Evolutionary conservation across 2,329 filamentous ascomycete genomes (phyloP), one percentile per base, ranked within the genome.

Genomic region (Colletotrichum theobromicola): DNA sequence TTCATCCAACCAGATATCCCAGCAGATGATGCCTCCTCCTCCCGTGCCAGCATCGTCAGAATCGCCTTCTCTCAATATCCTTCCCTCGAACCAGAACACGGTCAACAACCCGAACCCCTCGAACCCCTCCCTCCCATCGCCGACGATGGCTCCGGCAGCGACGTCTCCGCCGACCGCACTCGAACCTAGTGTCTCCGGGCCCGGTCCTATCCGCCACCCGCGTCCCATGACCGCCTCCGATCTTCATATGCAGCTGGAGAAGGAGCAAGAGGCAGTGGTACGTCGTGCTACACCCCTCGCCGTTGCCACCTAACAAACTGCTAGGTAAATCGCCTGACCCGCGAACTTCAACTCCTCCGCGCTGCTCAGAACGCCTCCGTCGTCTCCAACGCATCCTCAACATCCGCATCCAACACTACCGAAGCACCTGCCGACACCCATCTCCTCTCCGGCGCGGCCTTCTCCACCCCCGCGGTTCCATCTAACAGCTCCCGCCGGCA

Each of bases 191-290:
- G 88, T 87, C 32, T 81, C 86, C 35, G 92, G 91, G 0, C 91
- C 91, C 70, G 94, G 94, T 0, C 96, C 96, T 5, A 85, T 97
- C 79, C 91, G 96, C 76, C 96, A 98, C 82, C 96, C 96, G 7
- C 91, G 95, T 42, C 96, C 96, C 5, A 86, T 98, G 82, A 98
- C 96, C 0, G 93, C 95, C 2, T 94, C 95, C 5, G 96, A 98
- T 83, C 88, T 98, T 75, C 95, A 98, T 83, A 88, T 94, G 74
- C 92, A 98, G 85, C 88, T 98, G 30, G 96, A 98, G 84, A 97
- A 97, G 84, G 96, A 98, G 82, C 96, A 98, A 80, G 96, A 98
- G 84, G 94, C 95, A 42, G 93, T 98, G 79, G 96, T 97, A 88
- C 77, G 92, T 86, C 15, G 15, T 4, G 18, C 66, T 21, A 30